phyloP scores from a whole-genome alignment of 345 rosid genomes.

The Euclidium syriacum region DNA sequence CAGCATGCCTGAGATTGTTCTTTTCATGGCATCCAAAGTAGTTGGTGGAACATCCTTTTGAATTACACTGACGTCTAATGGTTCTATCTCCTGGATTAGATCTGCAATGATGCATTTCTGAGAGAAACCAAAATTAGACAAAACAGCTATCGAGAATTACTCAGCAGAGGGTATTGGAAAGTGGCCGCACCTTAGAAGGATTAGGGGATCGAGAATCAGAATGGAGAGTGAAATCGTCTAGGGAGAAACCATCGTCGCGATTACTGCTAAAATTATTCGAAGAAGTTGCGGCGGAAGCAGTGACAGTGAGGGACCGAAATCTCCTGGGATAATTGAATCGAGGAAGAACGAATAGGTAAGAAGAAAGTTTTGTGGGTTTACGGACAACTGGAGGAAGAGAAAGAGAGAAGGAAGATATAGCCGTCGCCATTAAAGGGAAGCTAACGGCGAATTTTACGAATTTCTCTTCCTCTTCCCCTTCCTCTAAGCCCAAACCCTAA shows the following conservation, averaged over 20 bases:
- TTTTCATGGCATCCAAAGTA: conserved; percentile 92
- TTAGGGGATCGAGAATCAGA: conserved; percentile 28
- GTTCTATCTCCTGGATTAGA: conserved; percentile 85
- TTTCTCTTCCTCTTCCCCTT: conserved; percentile 23
- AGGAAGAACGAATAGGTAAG: conserved; percentile 29
- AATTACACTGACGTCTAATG: conserved; percentile 81
- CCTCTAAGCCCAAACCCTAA: conserved; percentile 25
- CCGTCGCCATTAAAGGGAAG: conserved; percentile 16
- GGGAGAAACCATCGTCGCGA: conserved; percentile 36
- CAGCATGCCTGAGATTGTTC: conserved; percentile 95
- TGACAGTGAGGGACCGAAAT: conserved; percentile 22
- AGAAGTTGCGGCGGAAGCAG: conserved; percentile 39
- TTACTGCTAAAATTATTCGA: conserved; percentile 29
- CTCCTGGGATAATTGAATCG: conserved; percentile 25
- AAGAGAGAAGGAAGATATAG: conserved; percentile 27
- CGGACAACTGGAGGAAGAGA: conserved; percentile 31
- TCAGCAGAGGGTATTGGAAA: neutral
- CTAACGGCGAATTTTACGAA: conserved; percentile 14
- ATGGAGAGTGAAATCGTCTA: conserved; percentile 39
- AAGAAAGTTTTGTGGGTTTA: conserved; percentile 21
- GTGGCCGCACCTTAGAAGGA: conserved; percentile 40
- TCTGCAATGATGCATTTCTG: conserved; percentile 62
- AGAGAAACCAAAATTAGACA: neutral
- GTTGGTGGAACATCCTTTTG: conserved; percentile 83
- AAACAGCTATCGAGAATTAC: too few species aligned